Percentiles rank a stretch among this genome's conserved stretches.
Conservation (phyloP, 1,139 yeast species). For the Tardiomyces blankii region DNA sequence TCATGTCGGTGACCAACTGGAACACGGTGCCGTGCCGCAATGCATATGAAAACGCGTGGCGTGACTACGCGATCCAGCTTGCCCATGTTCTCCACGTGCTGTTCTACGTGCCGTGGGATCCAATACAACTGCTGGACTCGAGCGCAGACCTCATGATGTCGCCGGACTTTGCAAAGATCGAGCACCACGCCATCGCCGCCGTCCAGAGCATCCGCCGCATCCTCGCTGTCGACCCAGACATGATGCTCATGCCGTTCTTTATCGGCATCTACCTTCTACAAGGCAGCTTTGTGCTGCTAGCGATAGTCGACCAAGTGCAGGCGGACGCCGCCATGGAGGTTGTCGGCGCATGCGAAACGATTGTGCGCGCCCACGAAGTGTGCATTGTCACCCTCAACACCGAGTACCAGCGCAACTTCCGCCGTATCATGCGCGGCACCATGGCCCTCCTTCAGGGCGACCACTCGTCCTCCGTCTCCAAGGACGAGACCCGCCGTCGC, state of each 20-base stretch:
- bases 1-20: not conserved
- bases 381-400: slow-evolving; percentile 24
- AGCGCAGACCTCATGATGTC: not conserved
- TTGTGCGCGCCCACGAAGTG: slow-evolving; percentile 25
- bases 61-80: slow-evolving; percentile 12
- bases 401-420: slow-evolving; percentile 23
- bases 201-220: slow-evolving; percentile 19
- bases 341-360: slow-evolving; percentile 19
- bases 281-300: slow-evolving; percentile 17
- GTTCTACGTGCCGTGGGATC: slow-evolving; percentile 14
- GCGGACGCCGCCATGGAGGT: slow-evolving; percentile 10
- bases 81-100: slow-evolving; percentile 12
- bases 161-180: slow-evolving; percentile 13
- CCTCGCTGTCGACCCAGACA: slow-evolving; percentile 21
- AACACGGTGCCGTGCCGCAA: slow-evolving; percentile 1
- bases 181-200: slow-evolving; percentile 19
- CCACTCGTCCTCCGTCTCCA: slow-evolving; percentile 6
- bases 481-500: slow-evolving; percentile 11
- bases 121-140: slow-evolving; percentile 9
- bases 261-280: slow-evolving; percentile 23
- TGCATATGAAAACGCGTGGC: slow-evolving; percentile 8
- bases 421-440: slow-evolving; percentile 21
- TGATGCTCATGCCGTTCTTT: slow-evolving; percentile 24
- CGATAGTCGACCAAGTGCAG: slow-evolving; percentile 13
- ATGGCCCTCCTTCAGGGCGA: slow-evolving; percentile 5